phyloP scores from a whole-genome alignment of 1,139 yeast genomes.

The Sugiyamaella paludigena region DNA sequence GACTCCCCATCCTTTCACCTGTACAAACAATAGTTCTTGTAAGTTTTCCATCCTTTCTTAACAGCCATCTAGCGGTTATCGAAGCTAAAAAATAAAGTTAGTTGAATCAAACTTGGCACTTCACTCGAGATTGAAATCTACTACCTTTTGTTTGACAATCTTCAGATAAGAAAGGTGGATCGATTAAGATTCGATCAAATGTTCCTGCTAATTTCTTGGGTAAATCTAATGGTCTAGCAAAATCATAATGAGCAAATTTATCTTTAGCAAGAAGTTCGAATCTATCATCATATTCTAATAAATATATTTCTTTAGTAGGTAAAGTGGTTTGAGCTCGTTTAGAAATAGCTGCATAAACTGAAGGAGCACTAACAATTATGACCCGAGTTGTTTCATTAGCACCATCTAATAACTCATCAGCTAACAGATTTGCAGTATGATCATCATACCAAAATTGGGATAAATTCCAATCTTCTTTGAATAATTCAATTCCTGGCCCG shows the following conservation, averaged over 20 bases:
- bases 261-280: slow-evolving; percentile 70
- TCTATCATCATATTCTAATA: slow-evolving; percentile 74
- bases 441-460: slow-evolving; percentile 82
- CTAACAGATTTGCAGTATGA: slow-evolving; percentile 63
- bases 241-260: slow-evolving; percentile 71
- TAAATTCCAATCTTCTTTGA: slow-evolving; percentile 90
- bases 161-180: slow-evolving; percentile 82
- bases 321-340: slow-evolving; percentile 35
- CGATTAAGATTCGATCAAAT: slow-evolving; percentile 74
- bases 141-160: slow-evolving; percentile 70
- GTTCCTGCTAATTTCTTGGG: slow-evolving; percentile 58
- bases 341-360: slow-evolving; percentile 81
- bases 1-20: slow-evolving; percentile 78
- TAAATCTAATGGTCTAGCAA: slow-evolving; percentile 61
- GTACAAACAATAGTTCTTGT: slow-evolving; percentile 69
- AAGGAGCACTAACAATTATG: slow-evolving; percentile 84
- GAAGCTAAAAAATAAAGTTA: slow-evolving; percentile 44
- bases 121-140: slow-evolving; percentile 15
- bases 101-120: slow-evolving; percentile 21
- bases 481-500: slow-evolving; percentile 54
- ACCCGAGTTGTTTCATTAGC: slow-evolving; percentile 65
- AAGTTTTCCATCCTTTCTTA: slow-evolving; percentile 37
- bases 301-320: slow-evolving; percentile 53
- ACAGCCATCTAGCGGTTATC: slow-evolving; percentile 60
- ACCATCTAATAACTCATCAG: slow-evolving; percentile 68